Percentiles rank a stretch among this genome's conserved stretches.
phyloP scores from a whole-genome alignment of 108 stramenopile genomes.

The Cyclotella cryptica region DNA sequence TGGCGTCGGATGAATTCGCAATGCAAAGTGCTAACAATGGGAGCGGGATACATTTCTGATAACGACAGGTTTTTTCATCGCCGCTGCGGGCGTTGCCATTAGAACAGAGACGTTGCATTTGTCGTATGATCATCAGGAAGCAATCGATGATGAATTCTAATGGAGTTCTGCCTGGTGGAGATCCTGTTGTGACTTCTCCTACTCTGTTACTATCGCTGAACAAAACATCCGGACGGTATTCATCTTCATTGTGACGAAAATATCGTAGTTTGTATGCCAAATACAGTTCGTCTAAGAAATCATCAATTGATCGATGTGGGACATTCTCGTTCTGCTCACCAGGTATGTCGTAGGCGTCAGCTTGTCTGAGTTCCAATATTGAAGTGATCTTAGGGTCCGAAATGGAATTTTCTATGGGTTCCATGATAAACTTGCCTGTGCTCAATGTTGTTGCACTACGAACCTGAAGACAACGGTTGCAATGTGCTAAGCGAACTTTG shows the following conservation, averaged over 20 bases:
- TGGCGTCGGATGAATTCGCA: slow-evolving; percentile 76
- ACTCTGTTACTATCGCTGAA: too few species aligned
- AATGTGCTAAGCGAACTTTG: too few species aligned
- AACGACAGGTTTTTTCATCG: not conserved
- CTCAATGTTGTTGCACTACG: not conserved
- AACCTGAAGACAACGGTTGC: too few species aligned
- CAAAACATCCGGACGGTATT: not conserved
- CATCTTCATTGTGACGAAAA: not conserved
- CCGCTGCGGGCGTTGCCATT: not conserved
- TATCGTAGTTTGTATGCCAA: slow-evolving; percentile 15
- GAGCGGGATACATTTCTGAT: slow-evolving; percentile 32
- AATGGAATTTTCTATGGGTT: not conserved
- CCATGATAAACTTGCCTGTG: not conserved
- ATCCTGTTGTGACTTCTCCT: too few species aligned
- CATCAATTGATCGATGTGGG: slow-evolving; percentile 26
- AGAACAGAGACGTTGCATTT: not conserved
- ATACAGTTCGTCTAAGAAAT: slow-evolving; percentile 33
- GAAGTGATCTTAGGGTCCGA: not conserved
- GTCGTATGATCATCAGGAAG: not conserved
- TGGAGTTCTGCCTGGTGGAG: not conserved
- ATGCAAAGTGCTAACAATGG: slow-evolving; percentile 71
- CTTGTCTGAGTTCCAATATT: not conserved
- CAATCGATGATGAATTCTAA: not conserved
- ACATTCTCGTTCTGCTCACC: not conserved
- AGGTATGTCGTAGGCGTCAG: not conserved